Evolutionary conservation across 2,329 filamentous ascomycete genomes (phyloP).

Genomic region (Cyphellophora attinorum): DNA sequence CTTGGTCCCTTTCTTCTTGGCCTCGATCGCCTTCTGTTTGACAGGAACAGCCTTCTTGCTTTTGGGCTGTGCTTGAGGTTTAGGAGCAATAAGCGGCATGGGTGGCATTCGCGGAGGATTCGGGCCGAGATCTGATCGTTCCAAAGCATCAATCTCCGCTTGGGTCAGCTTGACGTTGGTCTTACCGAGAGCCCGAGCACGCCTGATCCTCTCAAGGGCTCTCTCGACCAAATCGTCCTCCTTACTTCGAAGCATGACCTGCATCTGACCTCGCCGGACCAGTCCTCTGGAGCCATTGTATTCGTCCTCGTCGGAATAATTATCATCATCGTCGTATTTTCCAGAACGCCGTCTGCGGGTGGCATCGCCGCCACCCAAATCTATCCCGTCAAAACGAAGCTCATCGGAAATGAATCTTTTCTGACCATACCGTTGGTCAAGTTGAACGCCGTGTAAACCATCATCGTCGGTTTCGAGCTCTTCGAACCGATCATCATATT

Average conservation of each 20-base stretch:
- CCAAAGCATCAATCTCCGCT: constrained; percentile 71
- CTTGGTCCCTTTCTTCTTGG: constrained; percentile 13
- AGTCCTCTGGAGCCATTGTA: constrained; percentile 44
- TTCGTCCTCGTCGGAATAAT: constrained; percentile 37
- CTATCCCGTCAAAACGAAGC: constrained; percentile 51
- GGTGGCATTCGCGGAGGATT: constrained; percentile 47
- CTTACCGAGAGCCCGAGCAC: constrained; percentile 66
- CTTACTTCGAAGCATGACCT: constrained; percentile 50
- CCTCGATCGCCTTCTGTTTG: constrained; percentile 18
- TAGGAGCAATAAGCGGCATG: constrained; percentile 8
- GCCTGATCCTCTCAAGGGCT: constrained; percentile 69
- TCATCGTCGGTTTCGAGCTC: constrained; percentile 32
- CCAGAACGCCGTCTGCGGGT: constrained; percentile 32
- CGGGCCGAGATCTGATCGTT: constrained; percentile 43
- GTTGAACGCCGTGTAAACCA: constrained; percentile 48
- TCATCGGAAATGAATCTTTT: constrained; percentile 48
- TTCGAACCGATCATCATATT: constrained; percentile 32
- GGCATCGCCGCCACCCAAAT: constrained; percentile 38
- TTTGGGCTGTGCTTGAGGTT: constrained; percentile 19
- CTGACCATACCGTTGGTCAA: constrained; percentile 36
- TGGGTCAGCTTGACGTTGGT: constrained; percentile 70
- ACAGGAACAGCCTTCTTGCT: constrained; percentile 18
- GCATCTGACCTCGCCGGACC: constrained; percentile 33
- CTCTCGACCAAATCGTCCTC: constrained; percentile 70
- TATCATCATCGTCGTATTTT: constrained; percentile 40